Conservation (phyloP, 768 basidiomycete genomes). For the Russula vinacea region DNA sequence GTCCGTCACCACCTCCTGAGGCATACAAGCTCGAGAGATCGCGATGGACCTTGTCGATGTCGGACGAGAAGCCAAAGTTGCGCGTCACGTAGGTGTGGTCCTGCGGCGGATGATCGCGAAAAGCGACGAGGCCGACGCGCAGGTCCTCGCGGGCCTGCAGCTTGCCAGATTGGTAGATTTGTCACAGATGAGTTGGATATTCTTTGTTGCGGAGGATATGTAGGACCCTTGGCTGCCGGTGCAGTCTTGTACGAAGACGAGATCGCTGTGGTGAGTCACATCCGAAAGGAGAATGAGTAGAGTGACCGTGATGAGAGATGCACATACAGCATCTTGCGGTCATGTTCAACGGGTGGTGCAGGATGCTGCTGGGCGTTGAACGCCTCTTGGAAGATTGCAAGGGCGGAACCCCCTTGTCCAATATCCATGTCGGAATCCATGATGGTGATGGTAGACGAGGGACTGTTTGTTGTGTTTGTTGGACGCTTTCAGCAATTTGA, state of each 20-base stretch:
- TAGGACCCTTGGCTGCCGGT: conserved; percentile 90
- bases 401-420: conserved; percentile 40
- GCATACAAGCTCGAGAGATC: conserved; percentile 83
- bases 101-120: conserved; percentile 96
- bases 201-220: conserved; percentile 91
- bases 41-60: conserved; percentile 81
- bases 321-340: conserved; percentile 74
- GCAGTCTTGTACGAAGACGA: conserved; percentile 94
- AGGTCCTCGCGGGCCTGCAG: conserved; percentile 85
- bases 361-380: conserved; percentile 37
- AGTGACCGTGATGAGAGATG: conserved; percentile 8
- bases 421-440: conserved; percentile 86
- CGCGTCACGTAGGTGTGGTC: conserved; percentile 93
- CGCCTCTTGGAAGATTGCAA: conserved; percentile 38
- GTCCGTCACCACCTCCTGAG: conserved; percentile 90
- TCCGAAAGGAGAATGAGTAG: conserved; percentile 8
- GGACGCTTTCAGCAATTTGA: not conserved
- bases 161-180: conserved; percentile 93
- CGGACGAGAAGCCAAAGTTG: conserved; percentile 92
- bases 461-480: conserved; percentile 12
- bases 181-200: conserved; percentile 92
- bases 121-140: conserved; percentile 89
- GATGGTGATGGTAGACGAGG: conserved; percentile 18
- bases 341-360: conserved; percentile 40
- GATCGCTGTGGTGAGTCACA: conserved; percentile 53